Evolutionary conservation across 805 yeast species (phyloP).

Genomic region (Teunomyces funiuensis): DNA sequence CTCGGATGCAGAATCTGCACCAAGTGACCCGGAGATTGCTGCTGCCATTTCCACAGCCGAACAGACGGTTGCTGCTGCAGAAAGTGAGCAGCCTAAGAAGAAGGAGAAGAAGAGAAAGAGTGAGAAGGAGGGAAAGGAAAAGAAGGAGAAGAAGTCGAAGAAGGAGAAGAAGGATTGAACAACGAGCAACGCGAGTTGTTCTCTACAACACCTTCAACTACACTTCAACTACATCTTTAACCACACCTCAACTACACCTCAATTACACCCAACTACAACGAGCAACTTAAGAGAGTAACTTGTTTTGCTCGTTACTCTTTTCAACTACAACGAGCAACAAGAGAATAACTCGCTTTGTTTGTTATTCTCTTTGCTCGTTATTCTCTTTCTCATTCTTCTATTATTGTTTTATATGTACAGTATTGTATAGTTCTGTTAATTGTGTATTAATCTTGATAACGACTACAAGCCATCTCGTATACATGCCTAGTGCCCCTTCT

Average conservation of each 20-base stretch:
- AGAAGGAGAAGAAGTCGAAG: conserved; percentile 16
- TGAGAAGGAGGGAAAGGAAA: conserved; percentile 14
- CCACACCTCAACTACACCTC: no score
- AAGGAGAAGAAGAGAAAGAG: conserved; percentile 16
- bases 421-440: conserved; percentile 1
- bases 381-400: background rate
- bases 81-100: conserved; percentile 8
- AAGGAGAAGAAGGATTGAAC: conserved; percentile 1
- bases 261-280: no score
- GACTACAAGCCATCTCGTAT: no score
- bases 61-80: conserved; percentile 6
- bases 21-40: conserved; percentile 1
- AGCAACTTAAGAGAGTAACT: no score
- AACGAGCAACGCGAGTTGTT: no score
- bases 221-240: no score
- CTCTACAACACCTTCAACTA: no score
- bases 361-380: background rate
- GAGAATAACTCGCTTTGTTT: no score
- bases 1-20: background rate
- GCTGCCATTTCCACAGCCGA: conserved; percentile 4
- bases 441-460: conserved; percentile 1
- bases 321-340: no score
- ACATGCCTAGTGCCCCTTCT: conserved; percentile 71
- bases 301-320: no score
- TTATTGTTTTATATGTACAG: conserved; percentile 1